Evolutionary conservation across 176 grass and related monocot genomes (phyloP).

Genomic region (Musa itinerans): DNA sequence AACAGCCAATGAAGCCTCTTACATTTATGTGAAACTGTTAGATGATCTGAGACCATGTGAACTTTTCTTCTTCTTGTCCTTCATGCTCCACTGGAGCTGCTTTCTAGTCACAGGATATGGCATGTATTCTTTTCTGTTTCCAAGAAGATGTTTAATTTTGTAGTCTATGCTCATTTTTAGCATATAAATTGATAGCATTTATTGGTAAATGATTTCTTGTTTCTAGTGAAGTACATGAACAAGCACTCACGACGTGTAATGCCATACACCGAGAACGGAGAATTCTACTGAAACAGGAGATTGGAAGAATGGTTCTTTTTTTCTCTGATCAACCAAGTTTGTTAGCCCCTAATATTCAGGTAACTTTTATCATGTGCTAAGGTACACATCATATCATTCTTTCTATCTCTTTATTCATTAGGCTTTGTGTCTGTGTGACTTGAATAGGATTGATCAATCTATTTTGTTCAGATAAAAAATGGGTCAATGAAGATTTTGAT

Average conservation of each 20-base stretch:
- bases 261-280: constrained; percentile 86
- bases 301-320: constrained; percentile 97
- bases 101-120: background rate
- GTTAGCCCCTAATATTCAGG: constrained; percentile 95
- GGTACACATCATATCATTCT: background rate
- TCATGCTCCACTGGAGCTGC: background rate
- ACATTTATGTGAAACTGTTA: background rate
- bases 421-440: background rate
- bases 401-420: background rate
- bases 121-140: too few species aligned
- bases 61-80: background rate
- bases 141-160: background rate
- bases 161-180: background rate
- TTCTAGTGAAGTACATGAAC: constrained; percentile 90
- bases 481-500: background rate
- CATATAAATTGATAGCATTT: background rate
- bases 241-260: constrained; percentile 67
- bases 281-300: constrained; percentile 94
- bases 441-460: background rate
- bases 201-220: constrained; percentile 7
- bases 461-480: background rate
- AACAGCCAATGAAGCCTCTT: background rate
- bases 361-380: constrained; percentile 20
- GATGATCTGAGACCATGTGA: background rate
- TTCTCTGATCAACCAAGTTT: constrained; percentile 98